Conservation (phyloP, 1,284 basidiomycete species). For the Phaffia rhodozyma region DNA sequence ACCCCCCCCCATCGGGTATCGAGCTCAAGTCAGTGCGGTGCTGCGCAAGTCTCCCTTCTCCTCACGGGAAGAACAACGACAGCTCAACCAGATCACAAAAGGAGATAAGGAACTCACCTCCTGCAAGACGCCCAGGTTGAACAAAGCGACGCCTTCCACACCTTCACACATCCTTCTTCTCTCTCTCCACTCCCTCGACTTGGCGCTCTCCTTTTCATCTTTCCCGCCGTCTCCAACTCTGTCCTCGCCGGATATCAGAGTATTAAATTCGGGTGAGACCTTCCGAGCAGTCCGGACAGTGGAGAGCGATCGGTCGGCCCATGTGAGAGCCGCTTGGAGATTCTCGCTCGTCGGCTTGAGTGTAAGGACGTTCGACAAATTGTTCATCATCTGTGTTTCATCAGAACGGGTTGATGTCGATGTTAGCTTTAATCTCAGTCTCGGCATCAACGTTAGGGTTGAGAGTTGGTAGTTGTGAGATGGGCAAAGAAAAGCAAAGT, state of each 20-base stretch:
- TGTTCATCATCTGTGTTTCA: conserved; percentile 13
- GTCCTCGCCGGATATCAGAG: background rate
- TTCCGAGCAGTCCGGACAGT: background rate
- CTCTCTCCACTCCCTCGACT: background rate
- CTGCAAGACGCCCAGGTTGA: conserved; percentile 17
- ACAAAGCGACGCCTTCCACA: conserved; percentile 13
- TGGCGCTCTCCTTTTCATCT: background rate
- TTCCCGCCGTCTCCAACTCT: background rate
- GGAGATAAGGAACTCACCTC: conserved; percentile 4
- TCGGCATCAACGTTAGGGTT: background rate
- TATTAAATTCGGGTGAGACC: background rate
- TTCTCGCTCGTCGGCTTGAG: conserved; percentile 6
- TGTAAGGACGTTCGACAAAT: conserved; percentile 14
- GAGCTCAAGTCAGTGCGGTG: no score
- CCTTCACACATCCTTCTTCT: conserved; percentile 12
- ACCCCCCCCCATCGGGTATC: no score
- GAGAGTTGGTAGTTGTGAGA: background rate
- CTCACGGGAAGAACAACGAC: no score
- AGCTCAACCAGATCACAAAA: no score
- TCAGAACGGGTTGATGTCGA: background rate
- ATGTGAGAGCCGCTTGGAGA: conserved; percentile 6
- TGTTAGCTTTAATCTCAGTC: background rate
- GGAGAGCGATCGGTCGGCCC: conserved; percentile 10
- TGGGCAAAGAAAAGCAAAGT: no score
- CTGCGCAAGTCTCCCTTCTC: no score